Base-by-base conservation (phyloP, 805 yeast genomes). In the Candida coleopterorum region DNA sequence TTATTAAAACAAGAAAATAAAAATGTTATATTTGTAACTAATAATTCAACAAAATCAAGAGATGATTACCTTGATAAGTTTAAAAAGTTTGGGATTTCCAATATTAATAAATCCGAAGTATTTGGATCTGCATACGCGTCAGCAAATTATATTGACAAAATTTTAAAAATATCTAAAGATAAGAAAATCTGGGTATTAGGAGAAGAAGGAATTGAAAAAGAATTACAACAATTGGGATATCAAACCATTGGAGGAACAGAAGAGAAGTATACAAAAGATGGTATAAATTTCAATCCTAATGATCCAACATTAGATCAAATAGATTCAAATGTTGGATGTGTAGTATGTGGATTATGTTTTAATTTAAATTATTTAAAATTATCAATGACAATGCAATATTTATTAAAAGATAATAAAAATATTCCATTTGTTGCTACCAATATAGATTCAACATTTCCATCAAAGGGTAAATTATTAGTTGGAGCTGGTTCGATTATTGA, bases 401-500 rank as follows among this genome's bases (percentile, higher is more conserved):
- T 93, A 34, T 68, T 72, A 43, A 75, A 80, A 40, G 62, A 65
- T 40, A 47, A 64, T 41, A 78, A 79, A 34, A 66, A 70, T 2
- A 69, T 86, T 3, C 74, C 80, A 22, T 93, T 87, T 58, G 69
- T 93, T 45, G 97, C 97, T 16, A 93, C 97, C 4, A 93, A 93
- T 58, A 85, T 85, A 29, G 98, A 93, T 59, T 83, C 96, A 1
- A 93, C 98, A 0, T 93, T 79, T 67, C 98, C 98, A 2, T 77
- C 84, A 40, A 81, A 85, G 58, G 96, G 95, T 1, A 69, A 76
- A 48, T 74, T 85, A 33, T 72, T 93, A 34, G 95, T 96, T 14
- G 98, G 98, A 21, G 97, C 98, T 1, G 98, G 98, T 1, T 81
- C 96, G 2, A 75, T 87, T 45, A 80, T 90, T 29, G 85, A 86